A percentile compares a stretch with the other conserved stretches of the same genome.
phyloP scores from a whole-genome alignment of 1,284 basidiomycete species.

The Naganishia liquefaciens region DNA sequence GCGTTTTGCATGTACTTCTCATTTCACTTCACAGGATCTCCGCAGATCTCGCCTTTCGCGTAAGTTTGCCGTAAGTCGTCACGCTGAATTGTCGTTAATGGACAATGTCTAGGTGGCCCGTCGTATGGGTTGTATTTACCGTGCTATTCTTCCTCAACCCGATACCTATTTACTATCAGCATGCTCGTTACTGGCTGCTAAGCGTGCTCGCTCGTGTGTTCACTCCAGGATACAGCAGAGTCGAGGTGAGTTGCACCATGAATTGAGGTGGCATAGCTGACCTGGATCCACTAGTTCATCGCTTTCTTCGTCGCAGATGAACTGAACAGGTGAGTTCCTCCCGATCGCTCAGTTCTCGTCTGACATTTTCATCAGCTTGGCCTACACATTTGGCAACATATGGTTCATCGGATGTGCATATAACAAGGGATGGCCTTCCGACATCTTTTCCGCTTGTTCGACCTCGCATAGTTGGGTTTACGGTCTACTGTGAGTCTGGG shows the following conservation, averaged over 20 bases:
- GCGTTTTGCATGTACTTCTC: slow-evolving; percentile 83
- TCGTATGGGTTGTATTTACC: slow-evolving; percentile 75
- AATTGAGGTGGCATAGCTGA: slow-evolving; percentile 60
- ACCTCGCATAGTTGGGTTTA: slow-evolving; percentile 59
- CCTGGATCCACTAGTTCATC: slow-evolving; percentile 58
- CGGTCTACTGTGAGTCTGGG: slow-evolving; percentile 27
- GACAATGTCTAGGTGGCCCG: slow-evolving; percentile 64
- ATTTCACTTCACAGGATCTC: slow-evolving; percentile 65
- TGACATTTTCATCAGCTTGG: slow-evolving; percentile 61
- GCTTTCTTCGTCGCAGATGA: slow-evolving; percentile 66
- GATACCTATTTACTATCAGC: slow-evolving; percentile 65
- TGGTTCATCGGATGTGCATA: slow-evolving; percentile 56
- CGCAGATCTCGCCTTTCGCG: slow-evolving; percentile 58
- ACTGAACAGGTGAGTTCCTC: slow-evolving; percentile 54
- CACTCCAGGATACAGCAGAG: slow-evolving; percentile 68
- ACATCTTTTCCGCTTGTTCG: slow-evolving; percentile 57
- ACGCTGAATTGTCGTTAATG: neutral
- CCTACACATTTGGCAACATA: slow-evolving; percentile 71
- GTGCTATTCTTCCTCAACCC: slow-evolving; percentile 72
- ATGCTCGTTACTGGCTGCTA: slow-evolving; percentile 78
- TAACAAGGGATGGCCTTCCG: slow-evolving; percentile 57
- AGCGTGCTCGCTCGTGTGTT: slow-evolving; percentile 65
- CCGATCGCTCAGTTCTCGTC: slow-evolving; percentile 1
- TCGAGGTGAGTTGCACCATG: slow-evolving; percentile 63
- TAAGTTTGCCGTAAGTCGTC: slow-evolving; percentile 33